These are phyloP conservation scores for Wickerhamiella kazuoi DNA, from an alignment of 805 yeast species.

Conservation along the genomic window DNA sequence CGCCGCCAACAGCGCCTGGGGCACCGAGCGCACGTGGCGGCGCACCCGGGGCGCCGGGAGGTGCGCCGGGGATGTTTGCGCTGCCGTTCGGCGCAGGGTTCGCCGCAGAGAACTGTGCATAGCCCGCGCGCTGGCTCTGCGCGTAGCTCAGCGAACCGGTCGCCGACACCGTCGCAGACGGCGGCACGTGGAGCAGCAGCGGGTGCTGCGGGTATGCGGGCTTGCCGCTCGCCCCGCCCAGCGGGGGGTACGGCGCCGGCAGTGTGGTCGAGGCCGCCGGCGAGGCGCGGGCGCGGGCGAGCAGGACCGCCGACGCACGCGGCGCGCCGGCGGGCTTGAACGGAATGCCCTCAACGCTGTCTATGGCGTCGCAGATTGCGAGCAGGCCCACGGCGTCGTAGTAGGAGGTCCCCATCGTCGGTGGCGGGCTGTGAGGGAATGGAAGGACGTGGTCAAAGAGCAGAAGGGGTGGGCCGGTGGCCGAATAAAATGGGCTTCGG, in stretches of 20 bases:
- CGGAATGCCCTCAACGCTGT: constrained; percentile 21
- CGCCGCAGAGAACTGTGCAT: constrained; percentile 9
- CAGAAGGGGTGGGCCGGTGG: too few relatives aligned
- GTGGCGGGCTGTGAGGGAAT: too few relatives aligned
- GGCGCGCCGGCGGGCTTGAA: constrained; percentile 12
- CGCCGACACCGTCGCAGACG: constrained; percentile 11
- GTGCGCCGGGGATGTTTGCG: too few relatives aligned
- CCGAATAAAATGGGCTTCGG: too few relatives aligned
- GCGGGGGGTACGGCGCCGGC: constrained; percentile 8
- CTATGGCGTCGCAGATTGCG: constrained; percentile 25
- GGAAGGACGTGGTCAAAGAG: too few relatives aligned
- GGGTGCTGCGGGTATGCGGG: constrained; percentile 11
- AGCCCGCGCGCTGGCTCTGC: constrained; percentile 13
- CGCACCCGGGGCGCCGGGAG: too few relatives aligned
- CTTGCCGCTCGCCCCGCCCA: background rate
- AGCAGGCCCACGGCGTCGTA: constrained; percentile 25
- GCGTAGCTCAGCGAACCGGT: constrained; percentile 11
- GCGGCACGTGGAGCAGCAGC: constrained; percentile 13
- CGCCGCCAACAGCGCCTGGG: too few relatives aligned
- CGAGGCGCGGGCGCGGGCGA: constrained; percentile 2
- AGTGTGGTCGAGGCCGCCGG: constrained; percentile 3
- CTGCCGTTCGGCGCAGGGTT: background rate
- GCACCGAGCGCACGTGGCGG: too few relatives aligned
- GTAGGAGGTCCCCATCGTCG: constrained; percentile 11
- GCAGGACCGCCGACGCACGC: constrained; percentile 4